Evolutionary conservation across 148 eudicot genomes (phyloP).

Genomic region (Rhododendron molle): DNA sequence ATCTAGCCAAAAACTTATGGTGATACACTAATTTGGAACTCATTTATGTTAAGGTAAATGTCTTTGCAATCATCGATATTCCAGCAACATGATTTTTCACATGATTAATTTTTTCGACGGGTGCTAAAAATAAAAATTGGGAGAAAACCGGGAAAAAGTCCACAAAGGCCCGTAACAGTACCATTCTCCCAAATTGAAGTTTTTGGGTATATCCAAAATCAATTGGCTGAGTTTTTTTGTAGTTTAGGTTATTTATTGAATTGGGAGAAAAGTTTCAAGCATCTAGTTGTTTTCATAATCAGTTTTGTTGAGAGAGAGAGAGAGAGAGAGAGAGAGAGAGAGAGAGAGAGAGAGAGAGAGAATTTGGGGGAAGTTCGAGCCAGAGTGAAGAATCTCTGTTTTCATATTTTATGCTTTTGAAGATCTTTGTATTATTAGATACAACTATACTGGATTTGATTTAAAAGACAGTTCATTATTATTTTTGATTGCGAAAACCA

Average conservation of each 20-base stretch:
- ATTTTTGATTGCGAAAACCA: background rate
- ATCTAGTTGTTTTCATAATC: background rate
- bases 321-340: background rate
- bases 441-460: background rate
- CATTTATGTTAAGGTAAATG: background rate
- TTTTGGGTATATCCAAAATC: background rate
- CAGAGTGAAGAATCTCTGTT: background rate
- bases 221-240: background rate
- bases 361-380: background rate
- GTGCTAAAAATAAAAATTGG: background rate
- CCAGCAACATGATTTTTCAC: no score
- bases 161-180: background rate
- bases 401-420: background rate
- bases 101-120: no score
- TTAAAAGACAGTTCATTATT: background rate
- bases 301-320: background rate
- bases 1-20: background rate
- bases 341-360: background rate
- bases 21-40: background rate
- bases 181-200: background rate
- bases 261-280: background rate
- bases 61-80: background rate
- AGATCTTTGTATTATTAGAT: background rate
- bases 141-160: background rate
- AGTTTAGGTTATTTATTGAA: background rate